Percentiles rank a stretch among this genome's conserved stretches.
Evolutionary conservation across 2,329 filamentous ascomycete species (phyloP).

Genomic region (Botrytis tulipae): DNA sequence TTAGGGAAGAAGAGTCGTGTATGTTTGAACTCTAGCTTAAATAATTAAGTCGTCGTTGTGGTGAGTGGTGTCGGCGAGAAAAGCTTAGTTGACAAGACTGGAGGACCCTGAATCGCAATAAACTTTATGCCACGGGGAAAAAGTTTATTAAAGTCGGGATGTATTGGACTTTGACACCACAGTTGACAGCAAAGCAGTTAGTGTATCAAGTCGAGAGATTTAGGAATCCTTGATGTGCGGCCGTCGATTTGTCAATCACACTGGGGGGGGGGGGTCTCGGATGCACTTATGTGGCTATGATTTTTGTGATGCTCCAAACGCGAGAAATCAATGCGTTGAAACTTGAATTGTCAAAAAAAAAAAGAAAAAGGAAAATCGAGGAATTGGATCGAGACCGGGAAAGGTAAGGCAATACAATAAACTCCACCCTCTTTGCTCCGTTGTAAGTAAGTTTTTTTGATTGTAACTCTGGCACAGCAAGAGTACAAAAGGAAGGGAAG

Average conservation of each 20-base stretch:
- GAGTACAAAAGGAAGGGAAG: not conserved
- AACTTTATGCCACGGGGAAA: conserved; percentile 15
- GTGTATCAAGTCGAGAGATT: conserved; percentile 4
- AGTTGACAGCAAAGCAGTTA: conserved; percentile 18
- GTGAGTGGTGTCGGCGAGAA: not conserved
- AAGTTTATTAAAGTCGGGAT: conserved; percentile 4
- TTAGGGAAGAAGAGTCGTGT: not conserved
- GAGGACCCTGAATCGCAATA: conserved; percentile 3
- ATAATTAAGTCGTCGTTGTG: not conserved
- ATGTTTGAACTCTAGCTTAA: not conserved
- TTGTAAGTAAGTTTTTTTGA: not conserved
- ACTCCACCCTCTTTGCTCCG: not conserved
- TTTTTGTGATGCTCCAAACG: conserved; percentile 19
- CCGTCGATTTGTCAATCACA: conserved; percentile 17
- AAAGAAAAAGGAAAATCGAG: not conserved
- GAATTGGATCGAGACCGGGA: conserved; percentile 14
- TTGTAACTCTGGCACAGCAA: not conserved
- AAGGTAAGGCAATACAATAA: conserved; percentile 7
- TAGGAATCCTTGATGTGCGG: not conserved
- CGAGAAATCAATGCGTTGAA: conserved; percentile 22
- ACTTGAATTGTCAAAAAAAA: conserved; percentile 18
- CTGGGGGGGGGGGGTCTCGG: conserved; percentile 20
- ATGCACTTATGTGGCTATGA: conserved; percentile 12
- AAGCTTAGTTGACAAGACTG: not conserved
- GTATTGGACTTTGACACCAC: conserved; percentile 3